phyloP scores from a whole-genome alignment of 768 basidiomycete species.

The Rhizopogon salebrosus region DNA sequence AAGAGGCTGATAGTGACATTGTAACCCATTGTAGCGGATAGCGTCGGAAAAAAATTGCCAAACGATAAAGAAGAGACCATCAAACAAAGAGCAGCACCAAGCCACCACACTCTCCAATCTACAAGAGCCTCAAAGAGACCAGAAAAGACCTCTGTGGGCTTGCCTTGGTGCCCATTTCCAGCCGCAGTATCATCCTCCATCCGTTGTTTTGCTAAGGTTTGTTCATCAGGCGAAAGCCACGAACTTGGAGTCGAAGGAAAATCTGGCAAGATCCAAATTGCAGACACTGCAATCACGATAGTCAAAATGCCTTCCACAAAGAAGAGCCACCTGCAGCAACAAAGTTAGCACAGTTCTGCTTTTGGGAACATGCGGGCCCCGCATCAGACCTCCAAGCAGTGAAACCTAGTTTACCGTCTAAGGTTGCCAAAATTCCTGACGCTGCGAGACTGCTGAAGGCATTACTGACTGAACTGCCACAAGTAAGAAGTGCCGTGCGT shows the following conservation, averaged over 20 bases:
- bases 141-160: slow-evolving; percentile 26
- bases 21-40: slow-evolving; percentile 68
- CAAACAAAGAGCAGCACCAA: slow-evolving; percentile 57
- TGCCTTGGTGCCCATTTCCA: slow-evolving; percentile 41
- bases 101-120: slow-evolving; percentile 82
- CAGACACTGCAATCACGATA: slow-evolving; percentile 41
- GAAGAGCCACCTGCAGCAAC: slow-evolving; percentile 56
- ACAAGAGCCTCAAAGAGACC: slow-evolving; percentile 54
- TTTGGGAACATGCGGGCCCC: background rate
- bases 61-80: slow-evolving; percentile 58
- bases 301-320: slow-evolving; percentile 60
- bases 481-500: slow-evolving; percentile 59
- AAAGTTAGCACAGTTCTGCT: background rate
- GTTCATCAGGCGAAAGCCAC: slow-evolving; percentile 58
- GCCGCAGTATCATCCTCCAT: slow-evolving; percentile 60
- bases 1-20: slow-evolving; percentile 56
- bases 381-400: slow-evolving; percentile 64
- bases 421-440: slow-evolving; percentile 64
- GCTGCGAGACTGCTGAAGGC: slow-evolving; percentile 77
- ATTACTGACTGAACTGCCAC: slow-evolving; percentile 72
- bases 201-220: slow-evolving; percentile 46
- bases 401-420: slow-evolving; percentile 62
- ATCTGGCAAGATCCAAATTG: slow-evolving; percentile 66
- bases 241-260: slow-evolving; percentile 55
- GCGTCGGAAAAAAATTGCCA: slow-evolving; percentile 75